phyloP scores from a whole-genome alignment of 73 alveolate genomes.

The Tetrahymena elliotti region DNA sequence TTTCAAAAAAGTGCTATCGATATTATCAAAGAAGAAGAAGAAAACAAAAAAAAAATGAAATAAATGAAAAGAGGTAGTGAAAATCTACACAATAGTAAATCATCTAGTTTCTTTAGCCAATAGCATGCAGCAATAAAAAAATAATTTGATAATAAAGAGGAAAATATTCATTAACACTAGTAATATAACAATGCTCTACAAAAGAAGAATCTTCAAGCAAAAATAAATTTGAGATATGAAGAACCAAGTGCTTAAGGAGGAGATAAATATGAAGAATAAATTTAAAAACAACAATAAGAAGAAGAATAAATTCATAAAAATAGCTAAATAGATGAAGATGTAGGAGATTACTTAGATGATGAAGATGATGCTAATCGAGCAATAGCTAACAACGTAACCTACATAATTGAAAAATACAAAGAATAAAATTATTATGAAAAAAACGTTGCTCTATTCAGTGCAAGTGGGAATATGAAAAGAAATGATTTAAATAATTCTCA shows the following conservation, averaged over 20 bases:
- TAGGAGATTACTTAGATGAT: neutral
- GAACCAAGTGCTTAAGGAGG: neutral
- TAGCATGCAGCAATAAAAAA: neutral
- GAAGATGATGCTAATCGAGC: neutral
- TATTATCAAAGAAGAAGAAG: neutral
- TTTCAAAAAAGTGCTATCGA: neutral
- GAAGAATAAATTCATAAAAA: neutral
- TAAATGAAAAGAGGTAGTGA: neutral
- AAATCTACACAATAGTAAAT: neutral
- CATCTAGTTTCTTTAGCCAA: neutral
- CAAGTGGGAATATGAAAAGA: neutral
- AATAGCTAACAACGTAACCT: neutral
- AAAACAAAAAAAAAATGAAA: neutral
- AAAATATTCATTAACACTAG: no score
- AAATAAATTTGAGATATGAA: neutral
- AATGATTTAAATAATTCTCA: neutral
- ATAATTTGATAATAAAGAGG: no score
- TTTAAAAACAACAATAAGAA: neutral
- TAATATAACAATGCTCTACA: neutral
- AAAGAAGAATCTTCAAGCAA: neutral
- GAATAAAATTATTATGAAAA: neutral
- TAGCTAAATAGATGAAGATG: neutral
- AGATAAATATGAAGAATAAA: neutral
- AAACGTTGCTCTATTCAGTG: neutral
- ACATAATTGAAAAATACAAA: neutral